Evolutionary conservation across 2,329 filamentous ascomycete genomes (phyloP), one percentile per base, ranked within the genome.

Genomic region (Clonostachys rosea): DNA sequence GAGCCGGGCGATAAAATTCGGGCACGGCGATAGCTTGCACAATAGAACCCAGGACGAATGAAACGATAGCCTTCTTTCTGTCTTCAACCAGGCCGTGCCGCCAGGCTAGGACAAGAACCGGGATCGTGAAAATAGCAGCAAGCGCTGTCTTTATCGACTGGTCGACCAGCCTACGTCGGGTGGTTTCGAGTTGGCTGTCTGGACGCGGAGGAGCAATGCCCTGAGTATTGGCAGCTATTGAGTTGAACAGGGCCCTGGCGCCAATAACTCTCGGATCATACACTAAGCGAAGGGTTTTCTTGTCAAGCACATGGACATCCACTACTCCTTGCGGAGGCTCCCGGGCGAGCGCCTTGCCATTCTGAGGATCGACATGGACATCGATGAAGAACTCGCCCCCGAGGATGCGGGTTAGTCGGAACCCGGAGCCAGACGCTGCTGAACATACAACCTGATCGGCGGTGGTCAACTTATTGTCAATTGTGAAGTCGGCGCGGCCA

Each of bases 1-100:
- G 56, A 3, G 78, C 76, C 1, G 66, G 67, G 1, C 65, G 62
- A 45, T 80, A 76, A 50, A 82, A 80, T 16, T 76, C 66, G 2
- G 62, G 63, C 14, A 71, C 61, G 0, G 73, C 70, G n/a, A 77
- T 67, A 9, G 65, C 49, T 56, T 82, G 78, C 1, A 81, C 74
- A 1, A 73, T 34, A 0, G 75, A 75, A 2, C 73, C 78, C 4
- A 81, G 60, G 1, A 62, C 63, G 2, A 81, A 49, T 0, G 68
- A 72, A 1, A 67, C 49, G 2, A 55, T 51, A 1, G 56, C 55
- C 24, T 54, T 48, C 0, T 54, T 60, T 14, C 52, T 56, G 4
- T 54, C 46, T 12, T 54, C 44, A 0, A 62, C 55, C 0, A 59
- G 45, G 0, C 45, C 24, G 6, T 62, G 47, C 0, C 56, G 54